Base-by-base conservation (phyloP, 169 alveolate genomes). In the Cryptosporidium ubiquitum region DNA sequence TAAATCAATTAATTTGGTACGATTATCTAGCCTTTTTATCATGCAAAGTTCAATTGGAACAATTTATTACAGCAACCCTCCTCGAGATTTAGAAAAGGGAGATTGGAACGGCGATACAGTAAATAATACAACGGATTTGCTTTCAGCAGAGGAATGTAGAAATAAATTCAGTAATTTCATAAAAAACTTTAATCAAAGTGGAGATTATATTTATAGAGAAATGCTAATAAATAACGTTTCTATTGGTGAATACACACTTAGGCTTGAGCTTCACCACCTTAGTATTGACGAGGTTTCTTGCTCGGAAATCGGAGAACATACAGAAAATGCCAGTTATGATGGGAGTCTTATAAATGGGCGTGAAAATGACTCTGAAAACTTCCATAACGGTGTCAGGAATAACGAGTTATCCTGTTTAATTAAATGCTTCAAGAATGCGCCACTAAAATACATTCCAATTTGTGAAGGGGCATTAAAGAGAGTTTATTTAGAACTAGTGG, bases 341-440 rank as follows among this genome's bases (percentile, higher is more conserved):
- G 74, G 51, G 33, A 73, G 33, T 26, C 33, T 51, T 57, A 35
- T 55, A 10, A 57, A 23, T 61, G 40, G 26, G 29, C 55, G 5
- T 26, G 79, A 79, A 42, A 79, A 57, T 33, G 79, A 79, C 55
- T 20, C 49, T n/a, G 58, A 52, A 18, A 51, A 57, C 5, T 20
- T 10, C 37, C 12, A 20, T 12, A 31, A 23, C 14, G 10, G 31
- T 6, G 12, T 49, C 1, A 58, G 39, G 1, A 49, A 10, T 9
- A 44, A 14, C 26, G 58, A 23, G 16, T 39, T 66, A 5, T 91
- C 49, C 75, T 85, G 40, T 85, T 85, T 55, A 84, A 92, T 51
- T 94, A 95, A 52, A 75, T 93, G 95, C 91, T 95, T 74, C 96
- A 95, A 91, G 84, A 84, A 84, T 94, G 97, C 86, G 92, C 95